Conservation (phyloP, 306 rosid species). For the Ormosia emarginata region DNA sequence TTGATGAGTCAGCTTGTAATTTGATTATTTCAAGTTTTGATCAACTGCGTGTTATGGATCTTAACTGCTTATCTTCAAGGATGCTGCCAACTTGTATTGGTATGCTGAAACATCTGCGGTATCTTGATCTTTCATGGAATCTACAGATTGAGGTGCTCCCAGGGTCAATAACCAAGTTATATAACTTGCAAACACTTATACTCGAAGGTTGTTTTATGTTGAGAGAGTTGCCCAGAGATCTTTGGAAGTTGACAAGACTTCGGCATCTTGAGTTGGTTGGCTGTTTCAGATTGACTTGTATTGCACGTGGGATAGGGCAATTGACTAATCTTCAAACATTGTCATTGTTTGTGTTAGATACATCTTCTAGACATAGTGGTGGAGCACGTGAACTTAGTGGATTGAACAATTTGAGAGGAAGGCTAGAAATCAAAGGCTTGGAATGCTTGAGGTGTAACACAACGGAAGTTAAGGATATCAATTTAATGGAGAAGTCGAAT, state of each 20-base stretch:
- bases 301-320: background rate
- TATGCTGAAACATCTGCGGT: background rate
- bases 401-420: background rate
- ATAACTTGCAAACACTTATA: background rate
- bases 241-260: background rate
- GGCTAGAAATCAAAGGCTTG: background rate
- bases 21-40: background rate
- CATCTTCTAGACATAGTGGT: background rate
- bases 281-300: background rate
- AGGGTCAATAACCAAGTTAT: background rate
- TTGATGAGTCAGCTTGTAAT: background rate
- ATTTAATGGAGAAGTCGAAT: background rate
- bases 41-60: background rate
- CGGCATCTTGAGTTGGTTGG: background rate
- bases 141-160: background rate
- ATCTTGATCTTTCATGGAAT: background rate
- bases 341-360: background rate
- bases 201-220: background rate
- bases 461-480: background rate
- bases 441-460: background rate
- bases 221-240: background rate
- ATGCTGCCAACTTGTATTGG: background rate
- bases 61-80: background rate
- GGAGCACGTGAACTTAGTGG: background rate
- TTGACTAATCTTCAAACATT: constrained; percentile 12